Base-by-base conservation (phyloP, 2,329 filamentous ascomycete species). In the Fusarium udum region DNA sequence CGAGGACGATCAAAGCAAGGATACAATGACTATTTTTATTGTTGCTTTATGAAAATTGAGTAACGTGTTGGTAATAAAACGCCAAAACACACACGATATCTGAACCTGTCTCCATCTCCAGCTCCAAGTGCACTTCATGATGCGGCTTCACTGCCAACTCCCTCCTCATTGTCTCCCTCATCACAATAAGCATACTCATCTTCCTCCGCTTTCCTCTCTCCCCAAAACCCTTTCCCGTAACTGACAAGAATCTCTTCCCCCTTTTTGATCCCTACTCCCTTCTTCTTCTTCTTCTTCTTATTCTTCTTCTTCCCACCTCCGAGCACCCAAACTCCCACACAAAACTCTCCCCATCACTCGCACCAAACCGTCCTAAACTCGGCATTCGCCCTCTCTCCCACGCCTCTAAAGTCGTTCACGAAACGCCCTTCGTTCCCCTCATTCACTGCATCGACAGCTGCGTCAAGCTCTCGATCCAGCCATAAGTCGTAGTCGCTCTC, bases 141-240 rank as follows among this genome's bases (percentile, higher is more conserved):
- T 24, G 51, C 53, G 6, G 14, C 45, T 46, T 64, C 62, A 12
- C 56, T 53, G 46, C 26, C 62, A 46, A 18, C 56, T 32, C 61
- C 32, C 28, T 24, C 24, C 42, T 10, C 32, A 46, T 15, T 34
- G 55, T 24, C 52, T 22, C 22, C 49, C 18, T 72, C 72, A 24
- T 61, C 56, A 20, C 56, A 36, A 31, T 61, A 55, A 16, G 51
- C 42, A 36, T 32, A 39, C 8, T 73, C 71, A 22, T 59, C 67
- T 18, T 67, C 74, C 7, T 75, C 74, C 4, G 9, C 45, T 52
- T 46, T 77, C 74, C 80, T 85, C 79, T 80, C 78, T 82, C 85
- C 78, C 89, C 90, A 92, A 72, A 92, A 92, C 2, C 91, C 91
- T 79, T 90, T 92, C 11, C 90, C 91, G 76, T 92, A 92, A 72